These are phyloP conservation scores for Alloteropsis semialata DNA, from an alignment of 176 grass and related monocot species.

Conservation along the genomic window DNA sequence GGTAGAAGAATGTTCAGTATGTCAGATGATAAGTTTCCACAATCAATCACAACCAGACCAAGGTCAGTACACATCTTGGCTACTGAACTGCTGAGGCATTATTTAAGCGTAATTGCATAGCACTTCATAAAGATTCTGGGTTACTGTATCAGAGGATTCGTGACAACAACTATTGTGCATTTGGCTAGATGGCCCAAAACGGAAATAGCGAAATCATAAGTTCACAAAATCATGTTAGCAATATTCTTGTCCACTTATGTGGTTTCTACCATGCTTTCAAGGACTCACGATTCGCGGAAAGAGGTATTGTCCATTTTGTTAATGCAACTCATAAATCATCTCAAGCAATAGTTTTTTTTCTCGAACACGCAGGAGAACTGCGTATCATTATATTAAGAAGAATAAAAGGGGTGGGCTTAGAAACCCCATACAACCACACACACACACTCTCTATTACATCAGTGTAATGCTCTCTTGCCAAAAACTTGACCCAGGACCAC, in stretches of 20 bases:
- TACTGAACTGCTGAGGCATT: background rate
- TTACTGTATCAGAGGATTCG: background rate
- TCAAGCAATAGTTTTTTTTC: slow-evolving; percentile 1
- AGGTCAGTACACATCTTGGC: background rate
- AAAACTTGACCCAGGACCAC: no score
- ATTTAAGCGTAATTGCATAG: background rate
- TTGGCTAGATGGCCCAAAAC: background rate
- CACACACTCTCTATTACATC: no score
- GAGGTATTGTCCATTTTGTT: background rate
- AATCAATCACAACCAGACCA: slow-evolving; percentile 17
- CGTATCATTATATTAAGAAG: no score
- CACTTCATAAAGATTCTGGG: background rate
- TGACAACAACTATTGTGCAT: slow-evolving; percentile 12
- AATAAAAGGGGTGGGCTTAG: no score
- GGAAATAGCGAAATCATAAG: background rate
- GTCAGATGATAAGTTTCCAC: background rate
- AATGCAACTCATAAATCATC: background rate
- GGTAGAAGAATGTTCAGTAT: slow-evolving; percentile 15
- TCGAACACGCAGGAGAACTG: no score
- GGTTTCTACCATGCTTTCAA: slow-evolving; percentile 1
- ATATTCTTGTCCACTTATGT: background rate
- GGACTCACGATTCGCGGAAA: background rate
- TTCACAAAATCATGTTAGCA: background rate
- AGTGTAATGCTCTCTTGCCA: no score
- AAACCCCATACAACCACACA: no score